Evolutionary conservation across 371 early-diverging fungal species (phyloP).

Genomic region (Batkoa obscura): DNA sequence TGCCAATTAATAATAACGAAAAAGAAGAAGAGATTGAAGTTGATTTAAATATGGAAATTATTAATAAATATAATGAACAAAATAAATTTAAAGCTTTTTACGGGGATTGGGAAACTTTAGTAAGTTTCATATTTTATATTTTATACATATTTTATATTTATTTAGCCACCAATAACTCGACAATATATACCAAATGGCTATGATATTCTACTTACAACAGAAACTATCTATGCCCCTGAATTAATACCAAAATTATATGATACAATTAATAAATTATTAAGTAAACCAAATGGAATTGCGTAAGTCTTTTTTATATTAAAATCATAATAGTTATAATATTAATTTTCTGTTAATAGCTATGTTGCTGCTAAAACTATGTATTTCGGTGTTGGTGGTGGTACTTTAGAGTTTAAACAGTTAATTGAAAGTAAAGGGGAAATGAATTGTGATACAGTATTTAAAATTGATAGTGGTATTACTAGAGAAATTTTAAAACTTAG

Average conservation of each 20-base stretch:
- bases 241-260: conserved; percentile 32
- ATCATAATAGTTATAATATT: too few species aligned
- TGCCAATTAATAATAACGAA: too few species aligned
- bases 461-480: background rate
- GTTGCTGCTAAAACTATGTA: conserved; percentile 86
- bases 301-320: too few species aligned
- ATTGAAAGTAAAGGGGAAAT: conserved; percentile 34
- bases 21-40: conserved; percentile 14
- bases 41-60: conserved; percentile 7
- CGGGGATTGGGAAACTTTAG: conserved; percentile 48
- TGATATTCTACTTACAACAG: conserved; percentile 78
- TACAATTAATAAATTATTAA: conserved; percentile 38
- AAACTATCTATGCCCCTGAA: conserved; percentile 73
- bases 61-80: conserved; percentile 18
- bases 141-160: too few species aligned
- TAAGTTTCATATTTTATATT: too few species aligned
- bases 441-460: conserved; percentile 5
- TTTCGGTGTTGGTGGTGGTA: conserved; percentile 75
- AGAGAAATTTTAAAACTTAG: conserved; percentile 3
- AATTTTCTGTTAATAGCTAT: conserved; percentile 19
- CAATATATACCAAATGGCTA: too few species aligned
- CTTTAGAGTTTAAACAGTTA: conserved; percentile 41
- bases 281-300: conserved; percentile 28
- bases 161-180: too few species aligned
- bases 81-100: conserved; percentile 31